Evolutionary conservation across 2,329 filamentous ascomycete species (phyloP).

Genomic region (Trichocomaceae sp.): DNA sequence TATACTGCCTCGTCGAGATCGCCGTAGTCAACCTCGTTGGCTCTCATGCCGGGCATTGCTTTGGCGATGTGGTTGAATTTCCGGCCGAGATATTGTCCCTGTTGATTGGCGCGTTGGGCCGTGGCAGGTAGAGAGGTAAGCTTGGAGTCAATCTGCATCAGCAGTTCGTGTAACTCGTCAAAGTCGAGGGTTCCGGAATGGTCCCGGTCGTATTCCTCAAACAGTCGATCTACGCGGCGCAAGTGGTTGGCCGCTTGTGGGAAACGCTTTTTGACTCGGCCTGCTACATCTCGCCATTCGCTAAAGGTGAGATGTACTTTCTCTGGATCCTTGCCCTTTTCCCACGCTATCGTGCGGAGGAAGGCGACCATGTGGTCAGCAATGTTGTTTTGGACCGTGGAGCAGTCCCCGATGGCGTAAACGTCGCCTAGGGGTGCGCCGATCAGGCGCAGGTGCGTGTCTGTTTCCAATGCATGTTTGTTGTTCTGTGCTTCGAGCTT

Average conservation of each 20-base stretch:
- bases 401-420: slow-evolving; percentile 92
- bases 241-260: slow-evolving; percentile 85
- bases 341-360: slow-evolving; percentile 81
- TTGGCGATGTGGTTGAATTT: slow-evolving; percentile 91
- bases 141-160: slow-evolving; percentile 89
- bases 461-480: slow-evolving; percentile 85
- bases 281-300: slow-evolving; percentile 82
- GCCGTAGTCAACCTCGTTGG: slow-evolving; percentile 79
- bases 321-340: slow-evolving; percentile 82
- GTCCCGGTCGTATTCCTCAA: slow-evolving; percentile 87
- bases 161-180: slow-evolving; percentile 77
- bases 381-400: slow-evolving; percentile 95
- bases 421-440: slow-evolving; percentile 89
- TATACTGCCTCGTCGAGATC: slow-evolving; percentile 89
- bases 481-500: slow-evolving; percentile 78
- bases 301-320: slow-evolving; percentile 77
- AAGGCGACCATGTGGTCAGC: slow-evolving; percentile 87
- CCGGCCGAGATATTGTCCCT: slow-evolving; percentile 82
- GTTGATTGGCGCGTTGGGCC: slow-evolving; percentile 91
- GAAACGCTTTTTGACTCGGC: slow-evolving; percentile 78
- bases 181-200: slow-evolving; percentile 91
- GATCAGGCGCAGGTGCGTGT: slow-evolving; percentile 81
- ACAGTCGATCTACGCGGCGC: slow-evolving; percentile 82
- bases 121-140: slow-evolving; percentile 91
- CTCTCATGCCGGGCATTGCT: slow-evolving; percentile 63